Base-by-base conservation (phyloP, 1,139 yeast species). In the Lodderomyces parapsilosis region DNA sequence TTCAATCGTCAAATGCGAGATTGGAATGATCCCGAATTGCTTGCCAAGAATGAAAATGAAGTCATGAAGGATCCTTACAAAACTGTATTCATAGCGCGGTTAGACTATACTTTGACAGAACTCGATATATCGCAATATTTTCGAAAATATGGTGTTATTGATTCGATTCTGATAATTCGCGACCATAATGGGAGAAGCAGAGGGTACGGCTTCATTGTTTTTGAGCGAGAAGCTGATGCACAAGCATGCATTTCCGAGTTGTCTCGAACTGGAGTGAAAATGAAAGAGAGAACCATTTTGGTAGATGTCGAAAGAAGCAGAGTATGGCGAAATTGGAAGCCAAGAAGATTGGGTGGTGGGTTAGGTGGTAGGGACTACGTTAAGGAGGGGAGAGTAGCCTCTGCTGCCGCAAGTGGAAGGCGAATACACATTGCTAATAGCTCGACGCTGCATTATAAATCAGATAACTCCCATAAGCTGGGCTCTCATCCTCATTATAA, bases 271-370 rank as follows among this genome's bases (percentile, higher is more conserved):
- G 78, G 78, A 0, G 44, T 72, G n/a, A 62, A 63, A 35, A 52
- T 69, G 4, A 50, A 53, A 1, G 50, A 48, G n/a, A 66, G 90
- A 36, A 68, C 75, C 5, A 71, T 86, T 3, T 62, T 89, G 18
- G 89, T 86, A 1, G 99, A 93, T 59, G 81, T 83, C 23, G 98
- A 90, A 57, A 68, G 97, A 43, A 95, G 96, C 1, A 66, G 97
- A 28, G 66, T 86, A 0, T 80, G 81, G 11, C 76, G 86, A 46
- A 76, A 75, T 49, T 93, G 96, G 95, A 78, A 76, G 47, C 99
- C 99, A 0, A 64, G 91, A 58, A 62, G 86, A 43, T 58, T 81
- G 13, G 86, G 86, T 19, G 86, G 86, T 30, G 86, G 86, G 0
- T 71, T 81, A 47, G 86, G 86, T 14, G 86, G 86, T 19, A 75